Evolutionary conservation across 345 rosid species (phyloP).

Genomic region (Iberis pinnata): DNA sequence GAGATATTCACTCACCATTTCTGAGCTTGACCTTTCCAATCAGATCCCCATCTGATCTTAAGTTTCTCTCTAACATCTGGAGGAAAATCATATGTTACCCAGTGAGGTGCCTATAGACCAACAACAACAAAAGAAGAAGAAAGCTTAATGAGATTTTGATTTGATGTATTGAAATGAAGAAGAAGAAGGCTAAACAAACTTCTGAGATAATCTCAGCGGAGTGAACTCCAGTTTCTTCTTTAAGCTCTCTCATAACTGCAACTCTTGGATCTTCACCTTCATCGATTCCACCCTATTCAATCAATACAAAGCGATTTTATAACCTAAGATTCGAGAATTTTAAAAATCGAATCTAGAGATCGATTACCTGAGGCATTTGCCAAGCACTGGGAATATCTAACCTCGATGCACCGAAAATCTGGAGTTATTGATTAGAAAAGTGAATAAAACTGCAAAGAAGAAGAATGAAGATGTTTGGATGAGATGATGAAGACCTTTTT

Average conservation of each 20-base stretch:
- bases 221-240: conserved; percentile 82
- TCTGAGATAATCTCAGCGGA: conserved; percentile 76
- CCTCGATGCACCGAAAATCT: conserved; percentile 89
- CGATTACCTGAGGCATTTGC: conserved; percentile 97
- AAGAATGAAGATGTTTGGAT: neutral
- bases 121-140: too few relatives aligned
- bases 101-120: conserved; percentile 53
- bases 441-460: neutral
- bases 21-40: conserved; percentile 98
- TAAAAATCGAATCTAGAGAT: neutral
- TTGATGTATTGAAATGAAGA: too few relatives aligned
- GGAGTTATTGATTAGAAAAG: conserved; percentile 5
- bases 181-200: conserved; percentile 38
- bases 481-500: conserved; percentile 49
- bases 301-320: neutral
- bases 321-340: neutral
- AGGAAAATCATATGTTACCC: conserved; percentile 92
- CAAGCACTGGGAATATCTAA: conserved; percentile 78
- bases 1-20: conserved; percentile 93
- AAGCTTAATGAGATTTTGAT: too few relatives aligned
- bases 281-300: conserved; percentile 68
- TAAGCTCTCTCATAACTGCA: conserved; percentile 82
- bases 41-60: conserved; percentile 71
- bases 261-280: conserved; percentile 76
- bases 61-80: conserved; percentile 82